Base-by-base conservation (phyloP, 2,329 filamentous ascomycete species). In the Fusarium sulawesiense region DNA sequence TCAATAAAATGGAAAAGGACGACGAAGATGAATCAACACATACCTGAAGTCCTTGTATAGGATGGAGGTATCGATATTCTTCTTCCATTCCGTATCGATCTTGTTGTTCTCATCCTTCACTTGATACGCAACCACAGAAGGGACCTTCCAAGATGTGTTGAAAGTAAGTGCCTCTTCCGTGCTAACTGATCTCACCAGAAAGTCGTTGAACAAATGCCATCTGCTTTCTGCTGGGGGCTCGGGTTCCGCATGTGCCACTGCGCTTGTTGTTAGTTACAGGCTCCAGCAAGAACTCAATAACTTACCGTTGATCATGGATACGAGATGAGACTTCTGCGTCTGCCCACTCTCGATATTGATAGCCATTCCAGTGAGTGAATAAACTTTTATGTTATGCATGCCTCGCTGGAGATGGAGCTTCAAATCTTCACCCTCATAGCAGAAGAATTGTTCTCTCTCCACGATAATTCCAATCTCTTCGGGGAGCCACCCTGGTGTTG, bases 171-270 rank as follows among this genome's bases (percentile, higher is more conserved):
- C 97, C 77, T 99, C 95, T 66, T 94, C 91, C 29, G 88, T 87
- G 32, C 91, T 88, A 18, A 97, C 88, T 12, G 91, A 90, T 14
- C 92, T 89, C 23, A 99, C 97, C 37, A 97, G 82, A 76, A 99
- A 99, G 80, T 99, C 96, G 74, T 99, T 99, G 83, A 99, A 98
- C 2, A 99, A 82, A 80, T 98, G 93, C 97, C 97, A 99, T 73
- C 91, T 91, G 75, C 88, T 91, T 68, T 89, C 86, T 6, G 83
- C 83, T 2, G 88, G 85, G 1, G 86, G 78, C 44, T 87, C 84
- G 0, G 85, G 83, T 57, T 89, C 88, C 0, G 92, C 89, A 54
- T 93, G 89, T 14, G 88, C 87, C 60, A 92, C 91, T 92, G 57
- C 18, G 12, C 27, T 27, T 49, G 21, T 34, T 8, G 66, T 83